Base-by-base conservation (phyloP, 257 asterid species). In the Nicotiana noctiflora region DNA sequence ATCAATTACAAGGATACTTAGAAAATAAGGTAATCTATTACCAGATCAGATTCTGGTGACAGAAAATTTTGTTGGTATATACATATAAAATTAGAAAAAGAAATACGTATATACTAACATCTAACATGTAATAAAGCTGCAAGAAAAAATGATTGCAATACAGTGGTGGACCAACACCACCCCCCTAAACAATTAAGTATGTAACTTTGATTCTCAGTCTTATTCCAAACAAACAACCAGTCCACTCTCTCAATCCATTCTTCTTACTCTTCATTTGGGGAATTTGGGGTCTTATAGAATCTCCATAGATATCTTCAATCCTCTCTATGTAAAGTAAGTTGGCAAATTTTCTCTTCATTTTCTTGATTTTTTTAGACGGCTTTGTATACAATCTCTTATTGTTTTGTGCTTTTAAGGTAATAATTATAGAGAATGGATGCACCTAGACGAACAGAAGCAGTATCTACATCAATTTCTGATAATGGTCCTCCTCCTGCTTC, bases 391-490 rank as follows among this genome's bases (percentile, higher is more conserved):
- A 29, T 52, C 64, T 53, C 3, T 19, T n/a, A 21, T 17, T 55
- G 9, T 5, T 19, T 59, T 15, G 29, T 79, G 32, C 18, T 68
- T 6, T 52, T 63, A 27, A 49, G 19, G 60, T 64, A 59, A 61
- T 60, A 49, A 8, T 25, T 19, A 9, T 60, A 34, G 81, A 55
- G 79, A 77, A 86, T 83, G 89, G 87, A 84, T 7, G 17, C 65
- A 57, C 37, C 84, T 18, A 52, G 14, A 65, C 13, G 49, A 29
- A 74, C 84, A 61, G 84, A 77, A 52, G 75, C 55, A 44, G 49
- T 72, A 64, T 25, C 77, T n/a, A 52, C 40, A 59, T 44, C 77
- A 75, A 79, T 68, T 82, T 82, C 86, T 37, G 83, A 55, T 8
- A 51, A 80, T 82, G 76, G 61, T 66, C 62, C 68, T 31, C 57